These are phyloP conservation scores for Pseudozyma thailandica DNA, from an alignment of 1,284 basidiomycete species.

Conservation along the genomic window DNA sequence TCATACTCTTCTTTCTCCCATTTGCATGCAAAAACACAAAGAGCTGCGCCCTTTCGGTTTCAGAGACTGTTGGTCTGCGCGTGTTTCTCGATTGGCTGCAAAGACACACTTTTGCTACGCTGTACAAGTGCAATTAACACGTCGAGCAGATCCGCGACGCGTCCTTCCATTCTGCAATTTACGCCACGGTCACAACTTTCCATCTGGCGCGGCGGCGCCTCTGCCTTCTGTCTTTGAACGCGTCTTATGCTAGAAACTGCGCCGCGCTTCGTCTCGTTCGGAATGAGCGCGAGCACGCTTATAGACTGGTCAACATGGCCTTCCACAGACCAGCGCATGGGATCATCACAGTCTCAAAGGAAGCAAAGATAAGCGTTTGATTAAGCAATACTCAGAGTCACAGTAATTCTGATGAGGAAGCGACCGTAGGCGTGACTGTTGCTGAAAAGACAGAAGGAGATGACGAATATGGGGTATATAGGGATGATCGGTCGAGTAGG, in stretches of 20 bases:
- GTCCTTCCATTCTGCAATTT: slow-evolving; percentile 22
- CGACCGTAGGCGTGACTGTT: not conserved
- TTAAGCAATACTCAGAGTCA: not conserved
- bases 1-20: too few relatives aligned
- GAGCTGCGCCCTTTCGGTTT: not conserved
- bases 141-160: slow-evolving; percentile 29
- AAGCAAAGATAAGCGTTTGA: not conserved
- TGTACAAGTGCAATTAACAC: slow-evolving; percentile 36
- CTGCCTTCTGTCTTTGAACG: too few relatives aligned
- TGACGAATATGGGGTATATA: not conserved
- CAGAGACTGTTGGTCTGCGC: slow-evolving; percentile 1
- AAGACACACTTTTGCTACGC: slow-evolving; percentile 5
- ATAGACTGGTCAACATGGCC: too few relatives aligned
- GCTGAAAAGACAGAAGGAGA: not conserved
- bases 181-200: slow-evolving; percentile 23
- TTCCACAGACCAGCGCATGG: too few relatives aligned
- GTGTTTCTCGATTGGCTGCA: slow-evolving; percentile 1
- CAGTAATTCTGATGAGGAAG: too few relatives aligned
- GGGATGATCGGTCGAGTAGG: not conserved
- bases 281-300: too few relatives aligned
- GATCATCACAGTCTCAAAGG: too few relatives aligned
- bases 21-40: not conserved
- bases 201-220: too few relatives aligned
- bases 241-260: too few relatives aligned
- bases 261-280: too few relatives aligned